Percentiles rank a stretch among this genome's conserved stretches.
Conservation (phyloP, 2,329 filamentous ascomycete species). For the Xylogone sp. region DNA sequence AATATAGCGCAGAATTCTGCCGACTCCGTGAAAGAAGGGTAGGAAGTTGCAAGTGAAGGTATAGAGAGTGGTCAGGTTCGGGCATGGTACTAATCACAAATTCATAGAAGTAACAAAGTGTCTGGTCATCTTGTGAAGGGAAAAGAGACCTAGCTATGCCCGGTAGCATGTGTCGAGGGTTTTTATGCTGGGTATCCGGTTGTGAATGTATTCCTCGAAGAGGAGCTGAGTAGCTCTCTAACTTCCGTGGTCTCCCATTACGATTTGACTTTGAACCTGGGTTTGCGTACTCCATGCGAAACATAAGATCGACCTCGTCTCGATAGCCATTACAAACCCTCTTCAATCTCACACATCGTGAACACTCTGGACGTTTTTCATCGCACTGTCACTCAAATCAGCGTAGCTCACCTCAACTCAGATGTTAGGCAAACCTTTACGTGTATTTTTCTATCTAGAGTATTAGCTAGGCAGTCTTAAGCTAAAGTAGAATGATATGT, state of each 20-base stretch:
- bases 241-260: neutral
- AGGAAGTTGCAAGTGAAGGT: conserved; percentile 11
- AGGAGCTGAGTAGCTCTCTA: too few species aligned
- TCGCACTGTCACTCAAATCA: conserved; percentile 8
- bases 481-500: neutral
- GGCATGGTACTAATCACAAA: conserved; percentile 3
- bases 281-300: conserved; percentile 2
- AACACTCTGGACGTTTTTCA: conserved; percentile 10
- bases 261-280: neutral
- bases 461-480: neutral
- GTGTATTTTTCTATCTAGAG: conserved; percentile 4
- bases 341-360: conserved; percentile 7
- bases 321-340: conserved; percentile 11
- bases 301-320: conserved; percentile 11
- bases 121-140: conserved; percentile 4
- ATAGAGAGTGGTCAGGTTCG: conserved; percentile 9
- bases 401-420: neutral
- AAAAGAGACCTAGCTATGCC: neutral
- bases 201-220: too few species aligned
- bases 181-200: too few species aligned
- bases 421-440: neutral
- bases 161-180: too few species aligned
- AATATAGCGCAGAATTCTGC: conserved; percentile 6
- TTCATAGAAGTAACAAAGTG: conserved; percentile 10
- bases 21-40: conserved; percentile 5